Evolutionary conservation across 2,329 filamentous ascomycete species (phyloP), one percentile per base, ranked within the genome.

Genomic region (Myriosclerotinia curreyana): DNA sequence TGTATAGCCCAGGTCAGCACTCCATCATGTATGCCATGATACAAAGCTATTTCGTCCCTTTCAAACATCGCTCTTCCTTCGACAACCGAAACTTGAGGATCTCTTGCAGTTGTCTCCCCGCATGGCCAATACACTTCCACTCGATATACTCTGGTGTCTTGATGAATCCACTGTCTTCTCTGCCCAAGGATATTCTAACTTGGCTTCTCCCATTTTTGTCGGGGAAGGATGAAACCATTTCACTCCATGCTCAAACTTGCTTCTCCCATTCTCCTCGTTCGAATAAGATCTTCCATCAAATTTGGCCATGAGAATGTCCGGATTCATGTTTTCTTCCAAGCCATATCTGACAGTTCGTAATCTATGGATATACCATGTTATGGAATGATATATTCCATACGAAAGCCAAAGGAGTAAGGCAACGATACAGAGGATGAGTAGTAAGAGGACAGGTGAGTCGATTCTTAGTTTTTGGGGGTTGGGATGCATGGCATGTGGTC

Each of bases 381-480:
- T 25, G 14, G 31, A 17, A 7, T 25, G 17, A n/a, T 58, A 58
- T 6, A 25, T 11, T 22, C 42, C 55, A 8, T 38, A 58, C 3
- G 42, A 58, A 20, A 58, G 55, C 55, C 55, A 58, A 15, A 58
- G 55, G 9, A 48, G 42, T 20, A 58, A 17, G 2, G 42, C 55
- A 28, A 48, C n/a, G 20, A 58, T 36, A 22, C 42, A 48, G 55
- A 58, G 7, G 5, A 48, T 48, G 8, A 58, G 55, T 36, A 58
- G 2, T 6, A 58, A 14, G 7, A 58, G 55, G n/a, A 58, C 31
- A 1, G 55, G 55, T 20, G 42, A n/a, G 31, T 58, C 55, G 8
- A 58, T 58, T 36, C 55, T 58, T 25, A 58, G 42, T n/a, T 58
- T 58, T 36, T 48, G 55, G 9, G 36, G 42, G n/a, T 48, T 58